A percentile compares a stretch with the other conserved stretches of the same genome.
These are phyloP conservation scores for Bonia amplexicaulis DNA, from an alignment of 176 grass and related monocot species.

Conservation along the genomic window DNA sequence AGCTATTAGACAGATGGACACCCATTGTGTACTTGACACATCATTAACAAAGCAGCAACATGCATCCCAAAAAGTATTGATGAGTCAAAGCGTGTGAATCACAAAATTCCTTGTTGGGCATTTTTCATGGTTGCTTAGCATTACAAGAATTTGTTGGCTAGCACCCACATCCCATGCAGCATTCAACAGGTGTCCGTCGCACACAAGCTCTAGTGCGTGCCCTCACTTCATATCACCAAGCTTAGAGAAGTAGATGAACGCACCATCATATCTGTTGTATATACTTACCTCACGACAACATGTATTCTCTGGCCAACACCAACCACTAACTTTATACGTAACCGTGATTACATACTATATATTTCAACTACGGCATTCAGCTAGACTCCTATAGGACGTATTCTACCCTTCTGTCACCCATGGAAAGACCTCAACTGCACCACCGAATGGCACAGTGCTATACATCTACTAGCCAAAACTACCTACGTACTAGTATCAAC, in stretches of 20 bases:
- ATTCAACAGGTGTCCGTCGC: not conserved
- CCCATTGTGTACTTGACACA: not conserved
- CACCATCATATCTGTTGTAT: not conserved
- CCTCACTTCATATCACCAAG: not conserved
- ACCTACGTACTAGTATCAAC: not conserved
- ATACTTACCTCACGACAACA: not conserved
- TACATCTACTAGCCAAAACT: conserved; percentile 2
- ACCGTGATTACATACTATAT: not conserved
- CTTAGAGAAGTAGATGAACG: not conserved
- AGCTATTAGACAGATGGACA: not conserved
- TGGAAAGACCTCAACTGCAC: not conserved
- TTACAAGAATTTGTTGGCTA: not conserved
- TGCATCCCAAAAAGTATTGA: not conserved
- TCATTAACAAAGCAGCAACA: not conserved
- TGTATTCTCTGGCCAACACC: not conserved
- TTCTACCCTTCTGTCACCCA: not conserved
- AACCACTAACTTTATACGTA: not conserved
- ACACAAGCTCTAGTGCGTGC: not conserved
- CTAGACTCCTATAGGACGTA: not conserved
- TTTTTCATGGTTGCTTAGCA: not conserved
- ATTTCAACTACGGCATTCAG: not conserved
- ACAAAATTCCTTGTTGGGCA: not conserved
- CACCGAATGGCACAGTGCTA: conserved; percentile 3
- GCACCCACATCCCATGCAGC: not conserved
- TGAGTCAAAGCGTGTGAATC: not conserved